A percentile compares a stretch with the other conserved stretches of the same genome.
These are phyloP conservation scores for Phytopythium vexans DNA, from an alignment of 352 stramenopile genomes.

Conservation along the genomic window DNA sequence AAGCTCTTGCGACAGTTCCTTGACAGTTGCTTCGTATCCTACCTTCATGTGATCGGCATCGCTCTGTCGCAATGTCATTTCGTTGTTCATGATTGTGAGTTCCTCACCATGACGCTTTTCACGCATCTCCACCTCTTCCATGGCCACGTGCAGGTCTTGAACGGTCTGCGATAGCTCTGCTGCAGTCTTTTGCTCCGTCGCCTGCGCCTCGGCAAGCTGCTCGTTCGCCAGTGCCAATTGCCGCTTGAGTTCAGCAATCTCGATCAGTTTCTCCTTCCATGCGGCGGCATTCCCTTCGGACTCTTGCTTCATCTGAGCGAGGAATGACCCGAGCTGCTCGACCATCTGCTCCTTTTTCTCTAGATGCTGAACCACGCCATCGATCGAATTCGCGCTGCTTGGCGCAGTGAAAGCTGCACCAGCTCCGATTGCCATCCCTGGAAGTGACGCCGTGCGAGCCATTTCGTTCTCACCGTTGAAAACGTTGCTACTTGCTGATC, in stretches of 20 bases:
- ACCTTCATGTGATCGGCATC: constrained; percentile 27
- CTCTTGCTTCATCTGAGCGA: constrained; percentile 73
- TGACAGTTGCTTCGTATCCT: constrained; percentile 33
- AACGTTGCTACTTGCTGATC: too few species aligned
- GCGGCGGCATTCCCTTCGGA: constrained; percentile 50
- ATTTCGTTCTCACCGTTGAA: not conserved
- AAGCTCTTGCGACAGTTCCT: constrained; percentile 26
- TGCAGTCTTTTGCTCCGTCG: constrained; percentile 27
- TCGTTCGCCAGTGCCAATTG: constrained; percentile 31
- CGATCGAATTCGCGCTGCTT: too few species aligned
- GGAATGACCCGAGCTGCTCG: constrained; percentile 58
- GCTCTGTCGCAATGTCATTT: constrained; percentile 42
- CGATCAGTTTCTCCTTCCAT: constrained; percentile 62
- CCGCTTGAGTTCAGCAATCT: constrained; percentile 43
- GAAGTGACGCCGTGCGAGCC: too few species aligned
- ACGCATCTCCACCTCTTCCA: constrained; percentile 25
- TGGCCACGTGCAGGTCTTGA: constrained; percentile 29
- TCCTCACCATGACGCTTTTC: constrained; percentile 43
- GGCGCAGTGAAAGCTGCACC: not conserved
- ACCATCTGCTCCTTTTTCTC: constrained; percentile 70
- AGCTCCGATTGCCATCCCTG: too few species aligned
- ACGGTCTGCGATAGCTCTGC: constrained; percentile 30
- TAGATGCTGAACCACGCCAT: constrained; percentile 10
- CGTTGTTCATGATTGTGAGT: constrained; percentile 56
- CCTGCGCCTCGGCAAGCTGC: constrained; percentile 31